Evolutionary conservation across 2,329 filamentous ascomycete genomes (phyloP).

Genomic region (Phaeosphaeriaceae sp.): DNA sequence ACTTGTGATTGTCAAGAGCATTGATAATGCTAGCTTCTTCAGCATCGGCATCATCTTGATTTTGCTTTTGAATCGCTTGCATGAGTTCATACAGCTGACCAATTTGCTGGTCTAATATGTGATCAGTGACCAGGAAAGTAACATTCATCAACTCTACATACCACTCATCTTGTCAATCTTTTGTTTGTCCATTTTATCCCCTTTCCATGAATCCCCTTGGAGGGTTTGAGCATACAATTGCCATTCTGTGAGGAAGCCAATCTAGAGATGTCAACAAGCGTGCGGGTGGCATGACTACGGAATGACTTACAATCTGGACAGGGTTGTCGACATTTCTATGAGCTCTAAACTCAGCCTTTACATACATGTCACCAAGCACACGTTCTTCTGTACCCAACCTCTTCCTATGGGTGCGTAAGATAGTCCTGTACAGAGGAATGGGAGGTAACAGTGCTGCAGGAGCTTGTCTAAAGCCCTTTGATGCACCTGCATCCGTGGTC

Average conservation of each 20-base stretch:
- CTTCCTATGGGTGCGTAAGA: slow-evolving; percentile 85
- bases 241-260: slow-evolving; percentile 96
- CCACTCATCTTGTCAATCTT: slow-evolving; percentile 96
- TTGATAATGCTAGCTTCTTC: slow-evolving; percentile 23
- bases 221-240: slow-evolving; percentile 92
- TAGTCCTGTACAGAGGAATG: slow-evolving; percentile 84
- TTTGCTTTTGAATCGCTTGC: slow-evolving; percentile 72
- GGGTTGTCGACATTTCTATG: slow-evolving; percentile 88
- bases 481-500: slow-evolving; percentile 43
- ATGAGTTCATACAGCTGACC: slow-evolving; percentile 94
- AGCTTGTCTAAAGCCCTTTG: slow-evolving; percentile 46
- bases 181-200: slow-evolving; percentile 78
- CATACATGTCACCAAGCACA: slow-evolving; percentile 86
- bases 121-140: slow-evolving; percentile 6
- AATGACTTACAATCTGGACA: slow-evolving; percentile 78
- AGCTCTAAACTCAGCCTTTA: slow-evolving; percentile 89
- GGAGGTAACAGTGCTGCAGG: slow-evolving; percentile 80
- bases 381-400: slow-evolving; percentile 76
- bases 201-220: slow-evolving; percentile 85
- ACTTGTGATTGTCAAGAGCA: slow-evolving; percentile 40
- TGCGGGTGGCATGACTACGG: not conserved
- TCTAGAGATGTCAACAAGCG: slow-evolving; percentile 58
- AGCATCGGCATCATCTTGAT: slow-evolving; percentile 54
- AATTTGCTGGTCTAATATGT: slow-evolving; percentile 79
- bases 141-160: slow-evolving; percentile 54